Conservation (phyloP, 208 protist genomes). For the Porcisia hertigi region DNA sequence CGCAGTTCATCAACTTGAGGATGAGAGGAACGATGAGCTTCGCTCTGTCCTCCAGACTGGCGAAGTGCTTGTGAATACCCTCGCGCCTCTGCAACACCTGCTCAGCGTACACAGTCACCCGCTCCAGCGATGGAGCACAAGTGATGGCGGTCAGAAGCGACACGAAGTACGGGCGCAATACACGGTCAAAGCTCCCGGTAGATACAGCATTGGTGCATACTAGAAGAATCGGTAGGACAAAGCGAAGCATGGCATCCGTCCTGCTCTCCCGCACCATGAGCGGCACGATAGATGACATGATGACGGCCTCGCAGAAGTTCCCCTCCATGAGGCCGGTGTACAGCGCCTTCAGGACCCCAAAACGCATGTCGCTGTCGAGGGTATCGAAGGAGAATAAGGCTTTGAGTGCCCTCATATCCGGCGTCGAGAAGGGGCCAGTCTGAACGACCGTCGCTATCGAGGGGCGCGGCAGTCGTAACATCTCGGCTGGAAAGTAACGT, state of each 20-base stretch:
- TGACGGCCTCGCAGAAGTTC: conserved; percentile 38
- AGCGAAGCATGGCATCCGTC: conserved; percentile 46
- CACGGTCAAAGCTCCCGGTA: conserved; percentile 22
- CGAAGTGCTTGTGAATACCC: conserved; percentile 39
- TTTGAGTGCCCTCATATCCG: conserved; percentile 37
- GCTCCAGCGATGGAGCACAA: conserved; percentile 26
- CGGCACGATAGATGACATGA: conserved; percentile 46
- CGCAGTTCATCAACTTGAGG: conserved; percentile 35
- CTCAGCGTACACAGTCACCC: conserved; percentile 37
- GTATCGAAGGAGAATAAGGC: conserved; percentile 40
- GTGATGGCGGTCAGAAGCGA: conserved; percentile 37
- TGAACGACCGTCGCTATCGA: conserved; percentile 29
- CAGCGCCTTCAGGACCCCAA: conserved; percentile 40
- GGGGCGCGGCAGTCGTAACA: conserved; percentile 31
- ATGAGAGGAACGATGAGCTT: conserved; percentile 44
- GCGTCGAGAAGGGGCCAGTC: conserved; percentile 49
- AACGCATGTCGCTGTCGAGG: conserved; percentile 36
- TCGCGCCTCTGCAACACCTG: conserved; percentile 47
- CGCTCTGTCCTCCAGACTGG: conserved; percentile 29
- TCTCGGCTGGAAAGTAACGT: conserved; percentile 40
- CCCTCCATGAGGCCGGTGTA: conserved; percentile 36
- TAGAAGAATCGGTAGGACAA: conserved; percentile 54
- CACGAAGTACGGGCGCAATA: conserved; percentile 45
- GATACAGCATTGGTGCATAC: conserved; percentile 33
- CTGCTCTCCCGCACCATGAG: conserved; percentile 46